Evolutionary conservation across 2,329 filamentous ascomycete species (phyloP).

Genomic region (Sporothrix mexicana): DNA sequence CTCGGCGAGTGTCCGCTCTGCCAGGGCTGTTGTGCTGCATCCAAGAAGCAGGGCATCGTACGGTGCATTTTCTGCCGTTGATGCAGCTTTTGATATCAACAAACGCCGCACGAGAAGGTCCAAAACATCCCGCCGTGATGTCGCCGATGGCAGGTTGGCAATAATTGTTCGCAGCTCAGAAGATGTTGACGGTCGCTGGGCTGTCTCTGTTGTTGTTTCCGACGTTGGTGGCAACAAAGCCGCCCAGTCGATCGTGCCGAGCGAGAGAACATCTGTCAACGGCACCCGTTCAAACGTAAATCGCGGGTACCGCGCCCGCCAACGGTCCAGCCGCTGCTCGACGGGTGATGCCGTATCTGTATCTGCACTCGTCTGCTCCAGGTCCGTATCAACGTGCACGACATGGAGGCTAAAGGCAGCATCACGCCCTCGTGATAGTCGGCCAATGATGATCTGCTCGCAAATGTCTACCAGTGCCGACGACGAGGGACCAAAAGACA

Average conservation of each 20-base stretch:
- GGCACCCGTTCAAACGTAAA: slow-evolving; percentile 67
- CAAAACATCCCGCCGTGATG: slow-evolving; percentile 75
- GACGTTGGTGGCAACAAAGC: slow-evolving; percentile 45
- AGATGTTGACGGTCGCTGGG: slow-evolving; percentile 40
- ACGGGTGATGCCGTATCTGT: slow-evolving; percentile 43
- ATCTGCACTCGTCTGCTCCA: slow-evolving; percentile 38
- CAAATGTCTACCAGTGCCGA: slow-evolving; percentile 77
- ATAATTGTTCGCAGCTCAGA: slow-evolving; percentile 62
- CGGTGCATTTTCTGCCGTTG: slow-evolving; percentile 42
- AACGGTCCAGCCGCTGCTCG: slow-evolving; percentile 55
- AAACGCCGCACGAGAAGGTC: slow-evolving; percentile 74
- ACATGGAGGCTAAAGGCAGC: slow-evolving; percentile 71
- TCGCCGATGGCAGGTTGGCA: slow-evolving; percentile 69
- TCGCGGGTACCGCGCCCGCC: slow-evolving; percentile 67
- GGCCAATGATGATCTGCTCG: slow-evolving; percentile 69
- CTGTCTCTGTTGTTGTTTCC: slow-evolving; percentile 23
- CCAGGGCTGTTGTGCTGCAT: slow-evolving; percentile 85
- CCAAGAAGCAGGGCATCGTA: slow-evolving; percentile 81
- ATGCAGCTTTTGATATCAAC: slow-evolving; percentile 68
- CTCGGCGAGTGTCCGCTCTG: slow-evolving; percentile 82
- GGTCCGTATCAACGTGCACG: slow-evolving; percentile 58
- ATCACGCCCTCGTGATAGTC: slow-evolving; percentile 67
- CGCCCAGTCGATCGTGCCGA: slow-evolving; percentile 61
- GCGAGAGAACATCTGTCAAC: slow-evolving; percentile 66
- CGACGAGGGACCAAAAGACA: slow-evolving; percentile 85